Conservation (phyloP, 371 early-diverging fungal genomes). For the Phascolomyces articulosus region DNA sequence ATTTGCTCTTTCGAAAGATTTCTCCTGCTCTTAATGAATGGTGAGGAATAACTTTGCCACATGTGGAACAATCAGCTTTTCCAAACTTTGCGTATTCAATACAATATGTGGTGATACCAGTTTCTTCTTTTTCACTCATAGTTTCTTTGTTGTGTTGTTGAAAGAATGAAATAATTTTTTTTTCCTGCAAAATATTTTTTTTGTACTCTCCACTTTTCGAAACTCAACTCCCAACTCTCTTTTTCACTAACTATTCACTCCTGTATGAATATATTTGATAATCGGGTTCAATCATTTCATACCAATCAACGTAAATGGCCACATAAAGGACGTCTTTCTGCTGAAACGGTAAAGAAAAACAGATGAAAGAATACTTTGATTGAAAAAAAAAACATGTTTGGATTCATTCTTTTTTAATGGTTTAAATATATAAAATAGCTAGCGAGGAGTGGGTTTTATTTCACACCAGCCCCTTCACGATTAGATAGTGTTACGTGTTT, state of each 20-base stretch:
- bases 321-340: constrained; percentile 10
- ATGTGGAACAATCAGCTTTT: constrained; percentile 45
- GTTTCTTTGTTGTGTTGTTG: not conserved
- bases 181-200: not conserved
- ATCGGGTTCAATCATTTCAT: constrained; percentile 27
- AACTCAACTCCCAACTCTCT: not conserved
- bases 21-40: constrained; percentile 55
- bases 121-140: constrained; percentile 11
- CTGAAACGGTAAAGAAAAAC: constrained; percentile 31
- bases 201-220: not conserved
- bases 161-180: not conserved
- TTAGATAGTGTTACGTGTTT: constrained; percentile 32
- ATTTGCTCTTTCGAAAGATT: constrained; percentile 53
- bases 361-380: too few relatives aligned
- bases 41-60: constrained; percentile 51
- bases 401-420: too few relatives aligned
- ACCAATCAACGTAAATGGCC: constrained; percentile 27
- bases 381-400: too few relatives aligned
- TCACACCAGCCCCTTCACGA: constrained; percentile 13
- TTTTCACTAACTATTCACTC: not conserved
- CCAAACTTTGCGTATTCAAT: constrained; percentile 55
- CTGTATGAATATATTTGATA: constrained; percentile 20
- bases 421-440: constrained; percentile 18
- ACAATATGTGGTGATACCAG: constrained; percentile 53
- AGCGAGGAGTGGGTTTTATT: constrained; percentile 39